Evolutionary conservation across 2,329 filamentous ascomycete genomes (phyloP).

Genomic region (Zasmidium citrigriseum): DNA sequence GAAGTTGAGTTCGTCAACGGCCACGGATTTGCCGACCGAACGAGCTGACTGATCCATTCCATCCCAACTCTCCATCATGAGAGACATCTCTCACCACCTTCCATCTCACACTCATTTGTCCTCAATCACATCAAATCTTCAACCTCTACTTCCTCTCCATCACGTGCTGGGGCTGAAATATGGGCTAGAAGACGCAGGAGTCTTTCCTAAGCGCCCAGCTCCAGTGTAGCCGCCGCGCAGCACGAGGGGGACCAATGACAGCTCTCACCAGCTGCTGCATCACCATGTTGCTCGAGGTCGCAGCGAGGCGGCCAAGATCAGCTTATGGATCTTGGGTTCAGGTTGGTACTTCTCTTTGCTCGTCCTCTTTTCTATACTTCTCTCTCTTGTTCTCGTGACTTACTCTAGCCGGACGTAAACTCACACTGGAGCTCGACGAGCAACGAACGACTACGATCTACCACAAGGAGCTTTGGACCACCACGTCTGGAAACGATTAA

Average conservation of each 20-base stretch:
- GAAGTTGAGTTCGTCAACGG: too few relatives aligned
- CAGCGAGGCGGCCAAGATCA: constrained; percentile 19
- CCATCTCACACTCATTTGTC: not conserved
- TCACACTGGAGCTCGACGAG: not conserved
- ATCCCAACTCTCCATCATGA: too few relatives aligned
- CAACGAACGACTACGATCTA: not conserved
- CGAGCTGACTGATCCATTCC: not conserved
- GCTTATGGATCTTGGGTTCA: constrained; percentile 12
- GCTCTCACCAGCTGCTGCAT: not conserved
- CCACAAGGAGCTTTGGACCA: not conserved
- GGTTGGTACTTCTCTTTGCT: constrained; percentile 2
- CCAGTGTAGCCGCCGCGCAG: not conserved
- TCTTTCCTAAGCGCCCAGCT: not conserved
- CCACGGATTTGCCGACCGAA: not conserved
- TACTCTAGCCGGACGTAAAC: not conserved
- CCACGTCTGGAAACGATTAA: too few relatives aligned
- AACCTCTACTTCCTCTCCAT: not conserved
- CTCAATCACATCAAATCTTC: not conserved
- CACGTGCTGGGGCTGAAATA: not conserved
- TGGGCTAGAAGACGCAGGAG: not conserved
- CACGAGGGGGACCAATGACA: not conserved
- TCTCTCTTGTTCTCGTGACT: not conserved
- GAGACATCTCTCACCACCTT: too few relatives aligned
- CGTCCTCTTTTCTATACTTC: not conserved
- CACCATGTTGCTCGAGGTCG: constrained; percentile 4